Base-by-base conservation (phyloP, 2,329 filamentous ascomycete genomes). In the Aspergillus clavatus region DNA sequence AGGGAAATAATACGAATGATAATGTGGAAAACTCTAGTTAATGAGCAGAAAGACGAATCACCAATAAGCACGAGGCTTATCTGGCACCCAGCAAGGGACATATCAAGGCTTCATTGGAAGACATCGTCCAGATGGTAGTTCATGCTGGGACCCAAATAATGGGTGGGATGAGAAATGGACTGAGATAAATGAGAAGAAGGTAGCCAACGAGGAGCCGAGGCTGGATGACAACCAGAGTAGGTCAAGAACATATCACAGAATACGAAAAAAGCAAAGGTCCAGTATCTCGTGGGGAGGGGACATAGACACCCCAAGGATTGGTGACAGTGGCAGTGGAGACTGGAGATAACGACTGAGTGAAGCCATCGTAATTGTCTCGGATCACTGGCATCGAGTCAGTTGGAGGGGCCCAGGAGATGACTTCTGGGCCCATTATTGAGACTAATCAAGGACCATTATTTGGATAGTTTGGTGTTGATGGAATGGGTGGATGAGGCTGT, bases 11-110 rank as follows among this genome's bases (percentile, higher is more conserved):
- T 16, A 7, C 4, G 10, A n/a, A 6, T 10, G 8, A 19, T 4
- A 21, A 11, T 7, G 4, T 5, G 7, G 8, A 18, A 35, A 18
- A 21, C 18, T 14, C n/a, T n/a, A n/a, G n/a, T n/a, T 6, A 35
- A 19, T 1, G 41, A 38, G 40, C 28, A 40, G 47, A 28, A 31
- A 33, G 19, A 18, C 27, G 26, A 36, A 27, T 22, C 31, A 43
- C 37, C 43, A 39, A 50, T 51, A 18, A 40, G 47, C 46, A 45
- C 43, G 37, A 51, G 45, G 54, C 57, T 61, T 61, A 61, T 61
- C 58, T 56, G 43, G 45, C 45, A 36, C 50, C 48, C 53, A 46
- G 56, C 48, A 60, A 59, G 58, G 57, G 54, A 49, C 50, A 42
- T 21, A 4, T 43, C 33, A 35, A 29, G 27, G 28, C 24, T 47